Percentiles rank a stretch among this genome's conserved stretches.
Conservation (phyloP, 1,284 basidiomycete genomes). For the Abortiporus biennis region DNA sequence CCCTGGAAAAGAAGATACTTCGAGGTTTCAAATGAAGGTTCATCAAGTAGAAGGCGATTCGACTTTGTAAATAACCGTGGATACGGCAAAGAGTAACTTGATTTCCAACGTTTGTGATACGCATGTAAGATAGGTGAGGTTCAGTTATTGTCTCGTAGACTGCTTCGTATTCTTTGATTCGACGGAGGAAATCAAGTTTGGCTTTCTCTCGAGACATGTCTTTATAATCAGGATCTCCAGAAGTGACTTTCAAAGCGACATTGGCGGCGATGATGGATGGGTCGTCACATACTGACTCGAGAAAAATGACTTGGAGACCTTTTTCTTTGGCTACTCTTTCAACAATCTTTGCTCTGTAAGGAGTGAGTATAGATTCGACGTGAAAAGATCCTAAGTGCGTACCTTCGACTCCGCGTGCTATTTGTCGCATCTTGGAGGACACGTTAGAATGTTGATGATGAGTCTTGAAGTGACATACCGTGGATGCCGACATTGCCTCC, state of each 20-base stretch:
- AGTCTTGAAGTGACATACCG: constrained; percentile 42
- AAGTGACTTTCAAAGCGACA: constrained; percentile 91
- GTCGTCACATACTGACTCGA: constrained; percentile 94
- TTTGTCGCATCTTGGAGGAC: constrained; percentile 82
- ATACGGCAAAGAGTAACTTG: constrained; percentile 83
- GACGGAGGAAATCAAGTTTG: constrained; percentile 83
- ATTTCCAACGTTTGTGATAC: constrained; percentile 85
- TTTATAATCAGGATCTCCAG: constrained; percentile 97
- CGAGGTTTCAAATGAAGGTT: constrained; percentile 96
- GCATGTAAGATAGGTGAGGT: constrained; percentile 79
- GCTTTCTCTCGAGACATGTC: constrained; percentile 84
- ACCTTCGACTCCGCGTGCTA: constrained; percentile 76
- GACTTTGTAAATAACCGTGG: constrained; percentile 90
- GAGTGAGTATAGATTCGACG: too few species aligned
- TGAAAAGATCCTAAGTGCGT: constrained; percentile 10
- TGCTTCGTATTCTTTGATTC: constrained; percentile 91
- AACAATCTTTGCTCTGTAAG: constrained; percentile 69
- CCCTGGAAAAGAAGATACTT: constrained; percentile 94
- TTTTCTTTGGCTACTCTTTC: constrained; percentile 85
- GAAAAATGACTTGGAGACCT: constrained; percentile 87
- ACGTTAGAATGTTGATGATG: neutral
- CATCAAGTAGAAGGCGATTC: constrained; percentile 98
- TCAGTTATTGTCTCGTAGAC: constrained; percentile 96
- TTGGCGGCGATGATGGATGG: constrained; percentile 93
- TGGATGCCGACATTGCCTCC: constrained; percentile 98